Conservation (phyloP, 1,139 yeast species). For the Debaryomyces singareniensis region DNA sequence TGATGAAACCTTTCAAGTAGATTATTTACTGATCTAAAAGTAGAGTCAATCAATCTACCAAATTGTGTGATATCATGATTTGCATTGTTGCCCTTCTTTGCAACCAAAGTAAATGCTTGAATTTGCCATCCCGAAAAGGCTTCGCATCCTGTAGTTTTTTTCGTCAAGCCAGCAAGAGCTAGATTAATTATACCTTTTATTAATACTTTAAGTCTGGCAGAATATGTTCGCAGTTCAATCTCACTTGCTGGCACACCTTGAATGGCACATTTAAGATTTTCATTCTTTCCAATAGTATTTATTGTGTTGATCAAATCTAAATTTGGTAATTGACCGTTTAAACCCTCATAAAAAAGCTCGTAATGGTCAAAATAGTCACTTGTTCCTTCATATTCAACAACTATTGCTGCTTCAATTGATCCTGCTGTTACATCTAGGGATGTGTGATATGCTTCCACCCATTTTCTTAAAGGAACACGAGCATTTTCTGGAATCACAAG, state of each 20-base stretch:
- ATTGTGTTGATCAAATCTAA: conserved; percentile 84
- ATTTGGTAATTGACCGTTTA: conserved; percentile 94
- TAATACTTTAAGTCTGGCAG: conserved; percentile 54
- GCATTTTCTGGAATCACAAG: conserved; percentile 77
- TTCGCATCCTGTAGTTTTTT: conserved; percentile 64
- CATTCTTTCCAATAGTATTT: conserved; percentile 63
- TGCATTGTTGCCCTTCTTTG: conserved; percentile 46
- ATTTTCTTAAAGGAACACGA: conserved; percentile 61
- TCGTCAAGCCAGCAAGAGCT: conserved; percentile 62
- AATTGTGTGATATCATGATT: conserved; percentile 84
- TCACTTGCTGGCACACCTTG: conserved; percentile 52
- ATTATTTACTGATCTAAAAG: conserved; percentile 85
- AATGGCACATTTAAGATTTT: conserved; percentile 61
- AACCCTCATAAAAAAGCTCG: conserved; percentile 78
- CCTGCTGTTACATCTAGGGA: conserved; percentile 90
- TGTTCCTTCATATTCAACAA: conserved; percentile 69
- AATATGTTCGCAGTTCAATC: conserved; percentile 39
- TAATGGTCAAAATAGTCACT: conserved; percentile 66
- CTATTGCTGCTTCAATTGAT: conserved; percentile 84
- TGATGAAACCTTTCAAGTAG: conserved; percentile 94
- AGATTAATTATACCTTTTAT: conserved; percentile 60
- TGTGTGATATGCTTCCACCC: conserved; percentile 95
- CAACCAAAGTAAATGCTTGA: conserved; percentile 79
- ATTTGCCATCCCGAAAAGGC: conserved; percentile 96
- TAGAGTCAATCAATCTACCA: conserved; percentile 85